phyloP scores from a whole-genome alignment of 1,139 yeast species.

The Candida sanyaensis region DNA sequence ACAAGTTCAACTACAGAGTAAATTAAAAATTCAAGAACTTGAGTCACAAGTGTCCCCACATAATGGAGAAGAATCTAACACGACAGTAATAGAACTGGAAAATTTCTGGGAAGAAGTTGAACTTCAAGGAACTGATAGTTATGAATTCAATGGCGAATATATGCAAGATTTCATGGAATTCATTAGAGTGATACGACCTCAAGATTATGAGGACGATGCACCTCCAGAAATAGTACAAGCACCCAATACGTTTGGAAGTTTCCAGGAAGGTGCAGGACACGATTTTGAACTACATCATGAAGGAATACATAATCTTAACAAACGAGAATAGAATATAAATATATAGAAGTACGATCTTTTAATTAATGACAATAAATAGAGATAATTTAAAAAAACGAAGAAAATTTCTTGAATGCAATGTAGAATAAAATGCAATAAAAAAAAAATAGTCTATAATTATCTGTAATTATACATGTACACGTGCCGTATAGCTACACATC shows the following conservation, averaged over 20 bases:
- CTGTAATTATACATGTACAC: not conserved
- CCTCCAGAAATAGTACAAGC: constrained; percentile 5
- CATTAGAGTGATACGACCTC: constrained; percentile 43
- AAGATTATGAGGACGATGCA: constrained; percentile 33
- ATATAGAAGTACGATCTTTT: not conserved
- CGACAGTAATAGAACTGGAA: constrained; percentile 11
- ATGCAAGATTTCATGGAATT: constrained; percentile 51
- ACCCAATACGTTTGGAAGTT: not conserved
- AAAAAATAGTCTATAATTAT: too few relatives aligned
- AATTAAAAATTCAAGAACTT: constrained; percentile 14
- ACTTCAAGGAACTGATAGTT: constrained; percentile 49
- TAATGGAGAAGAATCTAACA: constrained; percentile 3
- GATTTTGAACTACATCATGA: constrained; percentile 22
- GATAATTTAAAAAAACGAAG: too few relatives aligned
- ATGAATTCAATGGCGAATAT: constrained; percentile 55
- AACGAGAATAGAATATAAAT: constrained; percentile 11
- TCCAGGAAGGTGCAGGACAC: not conserved
- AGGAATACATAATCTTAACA: constrained; percentile 10
- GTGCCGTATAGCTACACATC: too few relatives aligned
- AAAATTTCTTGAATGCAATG: too few relatives aligned
- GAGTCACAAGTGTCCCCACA: constrained; percentile 23
- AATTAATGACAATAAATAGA: not conserved
- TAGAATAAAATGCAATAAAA: not conserved
- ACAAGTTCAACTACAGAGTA: constrained; percentile 3
- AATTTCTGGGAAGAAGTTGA: constrained; percentile 36